Conservation (phyloP, 768 basidiomycete genomes). For the Tylopilus sp. region DNA sequence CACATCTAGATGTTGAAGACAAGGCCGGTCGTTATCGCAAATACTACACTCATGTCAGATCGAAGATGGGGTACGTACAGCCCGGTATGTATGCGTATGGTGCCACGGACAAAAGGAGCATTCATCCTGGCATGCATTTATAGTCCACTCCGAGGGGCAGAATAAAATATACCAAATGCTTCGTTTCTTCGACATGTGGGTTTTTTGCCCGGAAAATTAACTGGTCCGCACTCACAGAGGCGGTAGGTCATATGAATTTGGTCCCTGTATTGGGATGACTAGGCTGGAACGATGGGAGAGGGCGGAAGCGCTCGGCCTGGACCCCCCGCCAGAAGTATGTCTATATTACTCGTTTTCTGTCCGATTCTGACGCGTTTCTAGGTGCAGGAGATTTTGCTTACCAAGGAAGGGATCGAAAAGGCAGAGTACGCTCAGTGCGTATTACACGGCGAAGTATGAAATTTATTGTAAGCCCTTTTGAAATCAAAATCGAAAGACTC, state of each 20-base stretch:
- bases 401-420: slow-evolving; percentile 57
- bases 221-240: slow-evolving; percentile 3
- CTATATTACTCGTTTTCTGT: no score
- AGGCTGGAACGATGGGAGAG: slow-evolving; percentile 87
- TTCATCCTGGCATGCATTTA: slow-evolving; percentile 2
- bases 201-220: background rate
- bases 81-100: slow-evolving; percentile 49
- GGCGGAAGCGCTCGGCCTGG: slow-evolving; percentile 70
- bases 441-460: slow-evolving; percentile 44
- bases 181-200: slow-evolving; percentile 74
- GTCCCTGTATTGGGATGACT: slow-evolving; percentile 75
- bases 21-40: slow-evolving; percentile 52
- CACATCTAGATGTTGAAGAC: slow-evolving; percentile 40
- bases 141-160: slow-evolving; percentile 66
- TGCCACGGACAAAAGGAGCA: background rate
- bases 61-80: slow-evolving; percentile 52
- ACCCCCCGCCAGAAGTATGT: slow-evolving; percentile 75
- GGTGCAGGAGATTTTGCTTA: slow-evolving; percentile 77
- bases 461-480: background rate
- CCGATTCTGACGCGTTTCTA: slow-evolving; percentile 27
- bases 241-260: slow-evolving; percentile 69
- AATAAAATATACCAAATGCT: slow-evolving; percentile 69
- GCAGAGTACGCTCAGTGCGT: slow-evolving; percentile 58
- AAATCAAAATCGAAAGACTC: background rate
- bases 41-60: slow-evolving; percentile 43